Percentiles rank a stretch among this genome's conserved stretches.
phyloP scores from a whole-genome alignment of 108 stramenopile species.

The Skeletonema marinoi region DNA sequence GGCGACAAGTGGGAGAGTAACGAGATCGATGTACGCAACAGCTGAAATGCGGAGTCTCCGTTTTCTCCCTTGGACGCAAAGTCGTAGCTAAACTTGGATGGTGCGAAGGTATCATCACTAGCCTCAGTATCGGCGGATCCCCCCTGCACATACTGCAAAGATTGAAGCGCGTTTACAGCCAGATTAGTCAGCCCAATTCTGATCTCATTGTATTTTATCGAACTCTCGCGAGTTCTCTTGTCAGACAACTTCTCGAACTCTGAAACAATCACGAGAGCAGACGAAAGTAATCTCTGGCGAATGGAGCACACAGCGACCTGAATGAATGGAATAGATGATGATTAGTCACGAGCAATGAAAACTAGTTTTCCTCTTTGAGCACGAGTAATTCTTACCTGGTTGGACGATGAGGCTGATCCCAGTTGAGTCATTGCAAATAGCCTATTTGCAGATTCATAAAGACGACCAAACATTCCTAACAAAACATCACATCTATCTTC shows the following conservation, averaged over 20 bases:
- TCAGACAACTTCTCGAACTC: conserved; percentile 15
- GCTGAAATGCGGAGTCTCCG: conserved; percentile 21
- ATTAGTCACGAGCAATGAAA: no score
- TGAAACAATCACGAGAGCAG: conserved; percentile 28
- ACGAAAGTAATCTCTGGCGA: conserved; percentile 20
- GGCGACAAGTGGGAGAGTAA: conserved; percentile 27
- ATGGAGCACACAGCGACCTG: conserved; percentile 27
- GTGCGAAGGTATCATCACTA: background rate
- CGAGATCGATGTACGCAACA: conserved; percentile 17
- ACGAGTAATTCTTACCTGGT: conserved; percentile 15
- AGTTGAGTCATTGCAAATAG: conserved; percentile 29
- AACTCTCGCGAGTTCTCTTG: conserved; percentile 13
- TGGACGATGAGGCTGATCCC: background rate
- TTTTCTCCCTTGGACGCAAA: conserved; percentile 11
- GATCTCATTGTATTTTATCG: conserved; percentile 24
- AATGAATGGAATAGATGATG: background rate
- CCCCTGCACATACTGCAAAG: conserved; percentile 20
- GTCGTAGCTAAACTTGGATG: conserved; percentile 19
- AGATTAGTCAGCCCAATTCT: conserved; percentile 37
- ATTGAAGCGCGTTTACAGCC: conserved; percentile 31
- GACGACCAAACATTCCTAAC: conserved; percentile 20
- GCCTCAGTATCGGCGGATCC: background rate
- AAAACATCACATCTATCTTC: background rate
- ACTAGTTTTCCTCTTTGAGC: background rate
- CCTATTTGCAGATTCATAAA: conserved; percentile 28